A percentile compares a stretch with the other conserved stretches of the same genome.
phyloP scores from a whole-genome alignment of 768 basidiomycete genomes.

The Termitomyces sp. region DNA sequence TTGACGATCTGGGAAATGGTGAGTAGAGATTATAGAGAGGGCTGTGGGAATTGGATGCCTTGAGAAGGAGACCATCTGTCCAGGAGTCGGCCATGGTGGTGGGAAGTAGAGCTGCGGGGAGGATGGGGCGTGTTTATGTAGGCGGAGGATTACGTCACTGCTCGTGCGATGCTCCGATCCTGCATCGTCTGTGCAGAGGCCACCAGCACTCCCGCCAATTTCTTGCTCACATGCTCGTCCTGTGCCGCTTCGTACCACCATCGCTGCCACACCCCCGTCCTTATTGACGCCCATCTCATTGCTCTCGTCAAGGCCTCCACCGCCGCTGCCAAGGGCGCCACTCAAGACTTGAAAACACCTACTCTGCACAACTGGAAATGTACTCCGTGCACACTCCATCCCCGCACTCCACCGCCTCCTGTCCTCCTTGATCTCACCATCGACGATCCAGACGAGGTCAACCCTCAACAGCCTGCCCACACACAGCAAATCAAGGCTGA shows the following conservation, averaged over 20 bases:
- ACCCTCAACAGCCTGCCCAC: not conserved
- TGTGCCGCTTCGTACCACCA: conserved; percentile 34
- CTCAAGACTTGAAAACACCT: conserved; percentile 12
- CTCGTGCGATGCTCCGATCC: not conserved
- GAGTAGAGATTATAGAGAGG: not conserved
- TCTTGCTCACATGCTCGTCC: conserved; percentile 28
- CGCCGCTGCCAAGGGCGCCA: conserved; percentile 4
- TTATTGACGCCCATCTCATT: conserved; percentile 28
- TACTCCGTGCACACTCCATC: conserved; percentile 7
- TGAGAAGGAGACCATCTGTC: conserved; percentile 81
- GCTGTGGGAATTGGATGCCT: conserved; percentile 32
- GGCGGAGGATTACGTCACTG: conserved; percentile 6
- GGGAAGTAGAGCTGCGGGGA: conserved; percentile 8
- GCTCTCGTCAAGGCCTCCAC: conserved; percentile 22
- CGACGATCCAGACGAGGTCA: conserved; percentile 2
- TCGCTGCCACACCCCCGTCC: conserved; percentile 31
- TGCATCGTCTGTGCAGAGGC: conserved; percentile 21
- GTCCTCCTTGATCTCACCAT: conserved; percentile 4
- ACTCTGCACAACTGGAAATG: conserved; percentile 20
- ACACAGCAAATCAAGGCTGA: conserved; percentile 1
- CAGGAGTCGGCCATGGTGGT: conserved; percentile 58
- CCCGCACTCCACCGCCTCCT: not conserved
- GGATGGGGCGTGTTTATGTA: conserved; percentile 5
- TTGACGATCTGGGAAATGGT: conserved; percentile 57
- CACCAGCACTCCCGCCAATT: conserved; percentile 21